phyloP scores from a whole-genome alignment of 2,329 filamentous ascomycete genomes.

The Botryotinia convoluta region DNA sequence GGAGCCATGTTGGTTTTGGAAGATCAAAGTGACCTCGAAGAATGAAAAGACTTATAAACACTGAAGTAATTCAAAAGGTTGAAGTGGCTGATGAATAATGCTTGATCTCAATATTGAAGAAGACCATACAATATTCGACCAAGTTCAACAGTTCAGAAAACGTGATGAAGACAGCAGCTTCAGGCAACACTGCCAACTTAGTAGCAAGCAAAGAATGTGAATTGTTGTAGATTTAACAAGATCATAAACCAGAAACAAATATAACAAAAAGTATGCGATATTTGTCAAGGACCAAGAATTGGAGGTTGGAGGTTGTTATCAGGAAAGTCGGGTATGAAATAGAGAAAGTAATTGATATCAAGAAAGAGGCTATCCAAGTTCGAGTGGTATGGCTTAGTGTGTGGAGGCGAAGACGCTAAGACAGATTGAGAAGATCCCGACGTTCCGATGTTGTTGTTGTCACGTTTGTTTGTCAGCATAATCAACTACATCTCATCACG shows the following conservation, averaged over 20 bases:
- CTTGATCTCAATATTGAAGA: neutral
- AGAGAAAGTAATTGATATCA: neutral
- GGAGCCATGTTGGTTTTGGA: neutral
- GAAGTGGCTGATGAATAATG: neutral
- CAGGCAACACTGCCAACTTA: neutral
- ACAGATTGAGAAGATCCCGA: neutral
- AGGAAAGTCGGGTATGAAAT: neutral
- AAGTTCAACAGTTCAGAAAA: neutral
- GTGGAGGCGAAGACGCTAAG: neutral
- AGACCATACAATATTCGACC: neutral
- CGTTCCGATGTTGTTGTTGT: neutral
- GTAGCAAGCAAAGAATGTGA: neutral
- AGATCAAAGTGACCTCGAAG: neutral
- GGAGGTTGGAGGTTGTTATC: neutral
- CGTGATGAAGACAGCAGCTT: too few species aligned
- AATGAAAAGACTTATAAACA: neutral
- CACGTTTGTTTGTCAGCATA: neutral
- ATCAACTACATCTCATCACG: neutral
- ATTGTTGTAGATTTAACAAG: neutral
- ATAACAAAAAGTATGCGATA: neutral
- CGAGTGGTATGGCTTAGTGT: neutral
- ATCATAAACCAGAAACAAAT: too few species aligned
- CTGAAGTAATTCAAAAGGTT: neutral
- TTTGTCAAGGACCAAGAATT: neutral
- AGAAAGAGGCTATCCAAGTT: neutral